Evolutionary conservation across 2,329 filamentous ascomycete genomes (phyloP).

Genomic region (Exophiala calicioides): DNA sequence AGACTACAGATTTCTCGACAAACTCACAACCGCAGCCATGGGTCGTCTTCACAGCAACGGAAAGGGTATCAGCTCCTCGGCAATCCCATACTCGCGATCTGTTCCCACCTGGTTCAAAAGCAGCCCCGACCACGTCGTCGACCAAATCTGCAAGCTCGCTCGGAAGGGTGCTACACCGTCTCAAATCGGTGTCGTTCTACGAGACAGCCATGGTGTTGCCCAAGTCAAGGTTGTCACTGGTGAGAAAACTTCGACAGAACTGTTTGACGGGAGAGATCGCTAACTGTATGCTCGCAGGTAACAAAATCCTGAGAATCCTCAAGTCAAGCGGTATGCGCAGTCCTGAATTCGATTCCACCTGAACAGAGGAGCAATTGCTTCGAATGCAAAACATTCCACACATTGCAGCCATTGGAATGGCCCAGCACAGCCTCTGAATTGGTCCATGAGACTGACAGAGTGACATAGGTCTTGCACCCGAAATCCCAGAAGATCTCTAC

Average conservation of each 20-base stretch:
- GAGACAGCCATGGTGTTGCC: slow-evolving; percentile 96
- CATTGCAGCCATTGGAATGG: slow-evolving; percentile 4
- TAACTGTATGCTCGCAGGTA: slow-evolving; percentile 60
- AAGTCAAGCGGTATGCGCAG: slow-evolving; percentile 88
- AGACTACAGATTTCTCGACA: slow-evolving; percentile 14
- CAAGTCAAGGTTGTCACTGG: slow-evolving; percentile 97
- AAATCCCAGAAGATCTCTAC: slow-evolving; percentile 99
- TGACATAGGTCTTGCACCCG: slow-evolving; percentile 96
- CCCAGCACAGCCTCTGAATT: slow-evolving; percentile 70
- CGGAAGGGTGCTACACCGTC: slow-evolving; percentile 98
- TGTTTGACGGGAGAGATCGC: background rate
- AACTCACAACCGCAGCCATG: slow-evolving; percentile 55
- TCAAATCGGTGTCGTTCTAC: slow-evolving; percentile 97
- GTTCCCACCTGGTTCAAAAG: slow-evolving; percentile 97
- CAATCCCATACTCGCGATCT: slow-evolving; percentile 94
- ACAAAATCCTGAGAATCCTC: slow-evolving; percentile 99
- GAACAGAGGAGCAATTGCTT: slow-evolving; percentile 19
- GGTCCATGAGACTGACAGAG: slow-evolving; percentile 85
- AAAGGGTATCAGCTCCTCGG: slow-evolving; percentile 97
- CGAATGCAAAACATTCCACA: slow-evolving; percentile 3
- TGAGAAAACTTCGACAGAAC: slow-evolving; percentile 55
- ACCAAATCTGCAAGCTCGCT: slow-evolving; percentile 98
- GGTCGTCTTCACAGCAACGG: slow-evolving; percentile 99
- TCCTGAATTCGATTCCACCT: slow-evolving; percentile 28
- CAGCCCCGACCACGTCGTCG: slow-evolving; percentile 95